phyloP scores from a whole-genome alignment of 768 basidiomycete species.

The Neoboletus subvelutipes region DNA sequence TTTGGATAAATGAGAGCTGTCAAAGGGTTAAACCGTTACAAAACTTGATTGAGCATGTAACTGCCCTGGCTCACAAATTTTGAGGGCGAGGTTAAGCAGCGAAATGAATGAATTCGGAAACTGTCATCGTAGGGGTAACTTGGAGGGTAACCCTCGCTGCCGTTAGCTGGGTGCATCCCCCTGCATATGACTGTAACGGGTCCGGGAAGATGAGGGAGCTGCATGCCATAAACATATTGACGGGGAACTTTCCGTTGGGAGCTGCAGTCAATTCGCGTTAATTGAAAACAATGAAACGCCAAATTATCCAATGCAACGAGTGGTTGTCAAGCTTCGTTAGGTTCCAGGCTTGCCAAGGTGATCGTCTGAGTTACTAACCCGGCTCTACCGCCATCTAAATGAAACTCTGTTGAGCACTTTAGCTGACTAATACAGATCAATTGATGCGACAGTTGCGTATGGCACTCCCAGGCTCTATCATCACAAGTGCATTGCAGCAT shows the following conservation, averaged over 20 bases:
- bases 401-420: conserved; percentile 13
- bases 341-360: conserved; percentile 17
- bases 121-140: conserved; percentile 15
- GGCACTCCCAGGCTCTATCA: conserved; percentile 18
- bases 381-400: conserved; percentile 7
- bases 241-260: conserved; percentile 24
- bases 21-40: conserved; percentile 27
- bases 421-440: conserved; percentile 24
- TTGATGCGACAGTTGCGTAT: background rate
- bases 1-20: conserved; percentile 34
- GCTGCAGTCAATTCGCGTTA: conserved; percentile 10
- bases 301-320: conserved; percentile 10
- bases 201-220: conserved; percentile 18
- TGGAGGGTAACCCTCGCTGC: conserved; percentile 20
- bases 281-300: conserved; percentile 10
- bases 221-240: conserved; percentile 33
- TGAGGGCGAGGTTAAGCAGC: conserved; percentile 19
- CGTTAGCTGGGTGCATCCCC: conserved; percentile 26
- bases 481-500: conserved; percentile 14
- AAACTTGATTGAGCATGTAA: conserved; percentile 25
- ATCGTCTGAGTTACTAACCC: conserved; percentile 11
- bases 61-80: conserved; percentile 28
- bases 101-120: conserved; percentile 25
- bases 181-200: conserved; percentile 37
- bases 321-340: conserved; percentile 19